Evolutionary conservation across 306 rosid genomes (phyloP), one percentile per base, ranked within the genome.

Genomic region (Dryas alaskensis): DNA sequence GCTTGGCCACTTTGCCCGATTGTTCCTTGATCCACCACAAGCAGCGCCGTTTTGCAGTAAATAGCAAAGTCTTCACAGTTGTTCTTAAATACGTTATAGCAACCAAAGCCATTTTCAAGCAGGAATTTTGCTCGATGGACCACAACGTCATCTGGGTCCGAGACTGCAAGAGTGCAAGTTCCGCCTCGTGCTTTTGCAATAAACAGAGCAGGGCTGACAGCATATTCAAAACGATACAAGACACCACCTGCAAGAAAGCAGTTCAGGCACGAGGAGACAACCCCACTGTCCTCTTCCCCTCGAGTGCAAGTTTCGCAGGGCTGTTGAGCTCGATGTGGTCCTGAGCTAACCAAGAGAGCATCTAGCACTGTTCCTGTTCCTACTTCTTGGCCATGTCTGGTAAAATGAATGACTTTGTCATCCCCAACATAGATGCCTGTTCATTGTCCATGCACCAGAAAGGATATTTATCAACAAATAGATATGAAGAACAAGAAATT

Each of bases 41-140:
- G 89, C 27, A 88, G 87, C 45, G 94, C 95, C 0, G 98, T 94
- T 81, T 94, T 94, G 96, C 98, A 94, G 58, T 91, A 94, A 70
- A 94, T 94, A 7, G 98, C 86, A 11, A 91, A 94, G 82, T 94
- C 98, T 80, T 94, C 97, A 25, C 98, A 94, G 39, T 94, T 94
- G 84, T 88, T 91, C 83, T 91, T 94, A 85, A 94, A 94, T 67
- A 87, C 66, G 22, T 86, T 86, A 10, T 94, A 94, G 92, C 92
- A 91, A 14, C 98, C 90, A 13, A 94, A 94, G 17, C 98, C 98
- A 61, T 91, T 88, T 16, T 87, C 85, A 5, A 83, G 83, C n/a
- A 94, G 83, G 74, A 80, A 84, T 44, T 88, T 83, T 5, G 92
- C 96, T 55, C 98, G 92, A 66, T 88, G 98, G 39, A 94, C 91